A percentile compares a stretch with the other conserved stretches of the same genome.
phyloP scores from a whole-genome alignment of 768 basidiomycete species.

The Leccinellum rugosiceps region DNA sequence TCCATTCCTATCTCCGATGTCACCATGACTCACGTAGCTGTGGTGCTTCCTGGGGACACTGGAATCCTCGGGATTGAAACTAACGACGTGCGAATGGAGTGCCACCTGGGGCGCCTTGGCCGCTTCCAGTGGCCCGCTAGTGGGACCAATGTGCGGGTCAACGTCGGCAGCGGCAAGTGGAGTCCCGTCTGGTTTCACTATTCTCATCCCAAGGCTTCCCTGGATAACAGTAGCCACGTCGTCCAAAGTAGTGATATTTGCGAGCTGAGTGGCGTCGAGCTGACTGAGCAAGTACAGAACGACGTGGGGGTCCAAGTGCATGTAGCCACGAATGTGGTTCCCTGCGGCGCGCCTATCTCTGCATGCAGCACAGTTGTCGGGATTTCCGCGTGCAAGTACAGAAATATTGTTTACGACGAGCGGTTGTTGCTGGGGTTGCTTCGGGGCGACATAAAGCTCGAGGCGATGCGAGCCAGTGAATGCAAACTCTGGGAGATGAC shows the following conservation, averaged over 20 bases:
- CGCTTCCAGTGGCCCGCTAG: background rate
- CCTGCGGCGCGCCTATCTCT: conserved; percentile 10
- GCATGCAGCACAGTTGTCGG: conserved; percentile 11
- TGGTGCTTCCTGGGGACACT: background rate
- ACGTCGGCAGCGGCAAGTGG: conserved; percentile 1
- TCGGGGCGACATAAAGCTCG: conserved; percentile 13
- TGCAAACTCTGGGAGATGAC: conserved; percentile 15
- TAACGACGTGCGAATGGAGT: conserved; percentile 13
- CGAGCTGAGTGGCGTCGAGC: background rate
- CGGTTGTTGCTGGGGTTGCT: background rate
- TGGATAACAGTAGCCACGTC: background rate
- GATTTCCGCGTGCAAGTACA: conserved; percentile 7
- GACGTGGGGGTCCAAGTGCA: conserved; percentile 14
- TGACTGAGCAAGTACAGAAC: conserved; percentile 12
- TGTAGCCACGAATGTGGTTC: conserved; percentile 13
- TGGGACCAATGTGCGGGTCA: background rate
- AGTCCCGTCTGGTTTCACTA: conserved; percentile 14
- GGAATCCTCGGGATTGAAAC: background rate
- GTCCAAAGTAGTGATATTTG: conserved; percentile 2
- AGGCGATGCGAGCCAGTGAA: conserved; percentile 20
- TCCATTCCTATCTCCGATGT: background rate
- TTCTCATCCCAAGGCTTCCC: conserved; percentile 11
- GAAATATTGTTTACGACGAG: conserved; percentile 14
- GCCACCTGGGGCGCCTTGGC: conserved; percentile 7
- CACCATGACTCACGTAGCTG: background rate